phyloP scores from a whole-genome alignment of 441 rosid species.

The Manihot esculenta region DNA sequence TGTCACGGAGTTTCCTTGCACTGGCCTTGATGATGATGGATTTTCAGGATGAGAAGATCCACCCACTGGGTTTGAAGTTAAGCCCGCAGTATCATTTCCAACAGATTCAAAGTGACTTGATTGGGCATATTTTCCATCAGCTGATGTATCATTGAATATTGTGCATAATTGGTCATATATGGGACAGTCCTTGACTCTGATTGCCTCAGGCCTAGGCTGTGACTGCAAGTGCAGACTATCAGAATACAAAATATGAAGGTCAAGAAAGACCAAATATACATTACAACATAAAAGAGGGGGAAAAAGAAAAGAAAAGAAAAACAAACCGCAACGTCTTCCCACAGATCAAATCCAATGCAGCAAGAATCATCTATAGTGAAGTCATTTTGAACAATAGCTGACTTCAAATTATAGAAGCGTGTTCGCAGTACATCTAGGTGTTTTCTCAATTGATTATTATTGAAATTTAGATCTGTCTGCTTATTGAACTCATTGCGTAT shows the following conservation, averaged over 20 bases:
- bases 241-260: constrained; percentile 7
- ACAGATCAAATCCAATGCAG: constrained; percentile 66
- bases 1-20: constrained; percentile 18
- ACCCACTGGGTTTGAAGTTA: constrained; percentile 28
- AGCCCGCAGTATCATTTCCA: constrained; percentile 28
- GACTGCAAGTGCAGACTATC: constrained; percentile 36
- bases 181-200: constrained; percentile 64
- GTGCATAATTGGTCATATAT: constrained; percentile 68
- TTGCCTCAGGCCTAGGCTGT: constrained; percentile 47
- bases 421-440: constrained; percentile 74
- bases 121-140: constrained; percentile 78
- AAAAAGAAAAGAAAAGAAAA: neutral
- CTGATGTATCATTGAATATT: constrained; percentile 62
- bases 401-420: constrained; percentile 56
- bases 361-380: constrained; percentile 52
- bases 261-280: neutral
- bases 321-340: constrained; percentile 72
- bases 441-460: constrained; percentile 75
- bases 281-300: constrained; percentile 1
- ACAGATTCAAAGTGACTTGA: constrained; percentile 75
- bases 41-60: constrained; percentile 32
- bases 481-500: constrained; percentile 69
- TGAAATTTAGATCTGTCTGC: constrained; percentile 63
- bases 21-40: constrained; percentile 29
- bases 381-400: constrained; percentile 53